phyloP scores from a whole-genome alignment of 441 rosid species.

The Manihot esculenta region DNA sequence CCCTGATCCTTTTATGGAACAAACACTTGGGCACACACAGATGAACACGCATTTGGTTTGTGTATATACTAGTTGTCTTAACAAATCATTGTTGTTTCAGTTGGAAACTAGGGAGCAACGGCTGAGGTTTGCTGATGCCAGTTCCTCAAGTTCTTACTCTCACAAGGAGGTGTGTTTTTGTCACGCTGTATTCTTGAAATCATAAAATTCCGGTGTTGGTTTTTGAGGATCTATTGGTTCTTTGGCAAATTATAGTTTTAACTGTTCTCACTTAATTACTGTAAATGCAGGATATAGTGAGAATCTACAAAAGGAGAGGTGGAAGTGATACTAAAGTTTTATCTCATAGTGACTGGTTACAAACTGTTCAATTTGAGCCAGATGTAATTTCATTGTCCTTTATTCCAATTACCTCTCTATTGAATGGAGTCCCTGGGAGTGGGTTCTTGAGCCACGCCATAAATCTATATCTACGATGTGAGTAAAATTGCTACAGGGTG shows the following conservation, averaged over 20 bases:
- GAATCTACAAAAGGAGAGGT: conserved; percentile 83
- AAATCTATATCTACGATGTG: conserved; percentile 90
- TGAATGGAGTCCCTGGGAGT: conserved; percentile 89
- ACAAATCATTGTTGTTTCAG: conserved; percentile 49
- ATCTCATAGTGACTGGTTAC: conserved; percentile 83
- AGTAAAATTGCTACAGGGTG: conserved; percentile 35
- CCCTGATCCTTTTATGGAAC: neutral
- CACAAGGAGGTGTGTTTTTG: conserved; percentile 75
- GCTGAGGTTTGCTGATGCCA: conserved; percentile 69
- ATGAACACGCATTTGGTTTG: neutral
- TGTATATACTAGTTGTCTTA: conserved; percentile 21
- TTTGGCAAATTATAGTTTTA: neutral
- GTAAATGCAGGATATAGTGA: conserved; percentile 62
- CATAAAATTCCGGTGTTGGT: neutral
- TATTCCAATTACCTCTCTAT: conserved; percentile 85
- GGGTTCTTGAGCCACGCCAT: conserved; percentile 97
- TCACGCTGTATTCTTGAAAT: neutral
- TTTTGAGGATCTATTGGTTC: conserved; percentile 4
- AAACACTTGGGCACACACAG: neutral
- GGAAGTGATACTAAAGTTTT: conserved; percentile 62
- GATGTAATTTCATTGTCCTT: conserved; percentile 91
- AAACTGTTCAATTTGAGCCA: conserved; percentile 83
- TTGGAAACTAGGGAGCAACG: conserved; percentile 77
- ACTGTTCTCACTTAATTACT: conserved; percentile 20
- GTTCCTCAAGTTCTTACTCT: conserved; percentile 82